A percentile compares a stretch with the other conserved stretches of the same genome.
These are phyloP conservation scores for Aspergillus conjunctus DNA, from an alignment of 495 filamentous ascomycete species.

Conservation along the genomic window DNA sequence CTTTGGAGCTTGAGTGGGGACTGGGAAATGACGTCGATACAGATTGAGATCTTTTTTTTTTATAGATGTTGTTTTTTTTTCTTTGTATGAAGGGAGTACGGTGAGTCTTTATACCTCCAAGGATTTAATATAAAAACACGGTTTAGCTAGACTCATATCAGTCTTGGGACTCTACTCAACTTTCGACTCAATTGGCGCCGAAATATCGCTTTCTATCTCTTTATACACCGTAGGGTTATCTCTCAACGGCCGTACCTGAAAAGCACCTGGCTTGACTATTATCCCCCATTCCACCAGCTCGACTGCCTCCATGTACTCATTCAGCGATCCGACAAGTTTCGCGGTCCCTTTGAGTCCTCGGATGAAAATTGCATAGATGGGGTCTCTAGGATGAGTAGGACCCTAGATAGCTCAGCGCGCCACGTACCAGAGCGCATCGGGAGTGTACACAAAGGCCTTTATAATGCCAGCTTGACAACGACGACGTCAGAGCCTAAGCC, in stretches of 20 bases:
- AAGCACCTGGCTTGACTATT: slow-evolving; percentile 49
- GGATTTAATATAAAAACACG: too few species aligned
- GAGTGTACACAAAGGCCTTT: slow-evolving; percentile 49
- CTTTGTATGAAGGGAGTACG: too few species aligned
- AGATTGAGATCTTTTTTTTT: too few species aligned
- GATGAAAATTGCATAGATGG: slow-evolving; percentile 52
- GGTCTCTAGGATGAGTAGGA: slow-evolving; percentile 45
- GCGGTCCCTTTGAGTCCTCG: slow-evolving; percentile 49
- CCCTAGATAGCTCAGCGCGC: slow-evolving; percentile 53
- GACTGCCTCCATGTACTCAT: slow-evolving; percentile 55
- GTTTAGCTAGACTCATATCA: not conserved
- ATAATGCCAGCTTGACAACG: slow-evolving; percentile 46
- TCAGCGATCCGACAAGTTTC: slow-evolving; percentile 52
- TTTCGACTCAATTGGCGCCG: not conserved
- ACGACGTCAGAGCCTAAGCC: slow-evolving; percentile 46
- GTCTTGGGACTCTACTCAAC: not conserved
- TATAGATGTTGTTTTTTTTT: too few species aligned
- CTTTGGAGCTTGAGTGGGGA: too few species aligned
- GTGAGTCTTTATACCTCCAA: too few species aligned
- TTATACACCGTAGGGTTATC: slow-evolving; percentile 49
- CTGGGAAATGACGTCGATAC: too few species aligned
- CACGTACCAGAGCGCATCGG: slow-evolving; percentile 55
- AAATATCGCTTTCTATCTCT: slow-evolving; percentile 51
- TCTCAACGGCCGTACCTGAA: slow-evolving; percentile 47
- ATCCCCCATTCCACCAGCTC: slow-evolving; percentile 48